These are phyloP conservation scores for Tothia fuscella DNA, from an alignment of 2,329 filamentous ascomycete genomes.

Conservation along the genomic window DNA sequence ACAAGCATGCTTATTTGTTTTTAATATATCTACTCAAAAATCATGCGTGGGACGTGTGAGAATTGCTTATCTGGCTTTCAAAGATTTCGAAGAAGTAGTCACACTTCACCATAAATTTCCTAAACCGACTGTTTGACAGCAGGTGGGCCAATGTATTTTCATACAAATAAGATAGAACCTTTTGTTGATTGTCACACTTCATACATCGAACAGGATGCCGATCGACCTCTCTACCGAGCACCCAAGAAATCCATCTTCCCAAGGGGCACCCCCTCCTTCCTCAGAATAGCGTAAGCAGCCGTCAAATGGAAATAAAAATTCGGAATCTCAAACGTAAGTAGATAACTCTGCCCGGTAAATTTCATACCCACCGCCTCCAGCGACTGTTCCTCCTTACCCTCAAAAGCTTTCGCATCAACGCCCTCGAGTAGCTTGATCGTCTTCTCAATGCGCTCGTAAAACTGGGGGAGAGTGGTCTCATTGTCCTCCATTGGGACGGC, in stretches of 20 bases:
- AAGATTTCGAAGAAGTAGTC: too few species aligned
- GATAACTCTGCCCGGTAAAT: constrained; percentile 35
- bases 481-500: constrained; percentile 26
- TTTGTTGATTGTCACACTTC: too few species aligned
- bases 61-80: too few species aligned
- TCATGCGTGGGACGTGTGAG: too few species aligned
- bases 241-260: constrained; percentile 48
- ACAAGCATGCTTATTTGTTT: too few species aligned
- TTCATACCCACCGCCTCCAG: constrained; percentile 27
- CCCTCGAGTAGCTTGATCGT: constrained; percentile 36
- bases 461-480: constrained; percentile 37
- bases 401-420: constrained; percentile 30
- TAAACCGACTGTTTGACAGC: too few species aligned
- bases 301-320: constrained; percentile 54
- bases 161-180: too few species aligned
- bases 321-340: constrained; percentile 39
- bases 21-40: too few species aligned
- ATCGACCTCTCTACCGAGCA: neutral
- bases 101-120: too few species aligned
- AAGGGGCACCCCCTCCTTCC: constrained; percentile 48
- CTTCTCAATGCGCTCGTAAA: constrained; percentile 35
- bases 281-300: constrained; percentile 48
- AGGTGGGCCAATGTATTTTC: too few species aligned
- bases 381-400: constrained; percentile 24
- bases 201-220: too few species aligned